Percentiles rank a stretch among this genome's conserved stretches.
phyloP scores from a whole-genome alignment of 169 alveolate genomes.

The Cytauxzoon felis region DNA sequence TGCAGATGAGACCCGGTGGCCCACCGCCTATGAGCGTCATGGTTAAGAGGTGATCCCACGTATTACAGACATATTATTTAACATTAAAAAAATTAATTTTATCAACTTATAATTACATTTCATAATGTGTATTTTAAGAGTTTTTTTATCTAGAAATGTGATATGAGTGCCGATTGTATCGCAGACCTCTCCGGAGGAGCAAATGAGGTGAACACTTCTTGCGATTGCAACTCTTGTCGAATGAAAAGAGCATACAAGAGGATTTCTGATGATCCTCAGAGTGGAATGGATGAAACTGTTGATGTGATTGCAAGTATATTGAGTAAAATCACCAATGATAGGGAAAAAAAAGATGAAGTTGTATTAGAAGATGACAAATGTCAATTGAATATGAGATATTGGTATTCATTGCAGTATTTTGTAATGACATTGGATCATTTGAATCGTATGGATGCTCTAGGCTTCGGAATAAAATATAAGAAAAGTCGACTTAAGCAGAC shows the following conservation, averaged over 20 bases:
- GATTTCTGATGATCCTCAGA: conserved; percentile 12
- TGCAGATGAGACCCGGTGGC: conserved; percentile 27
- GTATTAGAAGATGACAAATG: not conserved
- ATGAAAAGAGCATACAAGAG: too few species aligned
- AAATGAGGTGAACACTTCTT: too few species aligned
- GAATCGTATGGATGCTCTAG: conserved; percentile 14
- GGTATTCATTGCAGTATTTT: conserved; percentile 21
- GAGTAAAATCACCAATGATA: conserved; percentile 3
- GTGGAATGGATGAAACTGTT: conserved; percentile 1
- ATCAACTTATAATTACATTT: not conserved
- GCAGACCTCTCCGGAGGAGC: too few species aligned
- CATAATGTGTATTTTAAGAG: not conserved
- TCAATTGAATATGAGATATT: not conserved
- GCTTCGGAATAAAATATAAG: conserved; percentile 2
- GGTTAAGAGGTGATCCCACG: conserved; percentile 8
- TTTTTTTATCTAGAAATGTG: too few species aligned
- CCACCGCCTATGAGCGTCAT: conserved; percentile 35
- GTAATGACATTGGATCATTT: conserved; percentile 8
- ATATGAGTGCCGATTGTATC: too few species aligned
- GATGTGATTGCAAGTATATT: conserved; percentile 1
- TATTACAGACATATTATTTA: not conserved
- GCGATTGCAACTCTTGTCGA: too few species aligned
- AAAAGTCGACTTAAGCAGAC: not conserved
- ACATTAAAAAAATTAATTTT: not conserved
- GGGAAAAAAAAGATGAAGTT: conserved; percentile 20